Base-by-base conservation (phyloP, 495 filamentous ascomycete species). In the Baudoinia panamericana region DNA sequence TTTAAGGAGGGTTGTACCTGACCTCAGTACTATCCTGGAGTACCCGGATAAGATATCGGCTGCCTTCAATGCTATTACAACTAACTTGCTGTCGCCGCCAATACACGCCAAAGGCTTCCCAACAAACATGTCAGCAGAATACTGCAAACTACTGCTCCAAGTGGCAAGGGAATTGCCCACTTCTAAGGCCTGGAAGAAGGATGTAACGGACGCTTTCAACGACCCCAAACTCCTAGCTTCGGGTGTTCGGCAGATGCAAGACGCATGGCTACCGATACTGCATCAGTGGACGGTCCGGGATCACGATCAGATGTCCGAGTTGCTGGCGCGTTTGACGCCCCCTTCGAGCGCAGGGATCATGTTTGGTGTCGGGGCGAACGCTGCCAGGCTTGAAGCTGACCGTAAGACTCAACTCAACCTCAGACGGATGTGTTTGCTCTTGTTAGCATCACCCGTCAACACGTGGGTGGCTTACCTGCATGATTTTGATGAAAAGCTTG, bases 321-420 rank as follows among this genome's bases (percentile, higher is more conserved):
- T 94, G 3, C 57, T 96, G 11, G 66, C 70, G 27, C 76, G 85
- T 19, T 67, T 96, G 25, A 76, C 82, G 5, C 71, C 86, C 2
- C 90, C 90, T 7, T 84, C 84, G 12, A 82, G 90, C n/a, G 92
- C 90, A 0, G 92, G 90, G 12, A 93, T 96, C 40, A 84, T 99
- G 57, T 99, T 99, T 47, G 90, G 90, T 17, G 90, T 99, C 4
- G 90, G 90, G 36, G 92, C 90, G 5, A 87, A 82, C 24, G 88
- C 87, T 17, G 90, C 90, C n/a, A 71, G 90, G 43, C 66, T 85
- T 30, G 90, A 99, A 63, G 85, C 90, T 7, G 90, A 99, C 59
- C 80, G 86, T 36, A 90, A 80, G 58, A 82, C 86, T 6, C 88
- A 95, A 54, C 72, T 94, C 25, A 93, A 86, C 55, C 74, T 99